Conservation (phyloP, 2,329 filamentous ascomycete species). For the Dactylellina haptotyla region DNA sequence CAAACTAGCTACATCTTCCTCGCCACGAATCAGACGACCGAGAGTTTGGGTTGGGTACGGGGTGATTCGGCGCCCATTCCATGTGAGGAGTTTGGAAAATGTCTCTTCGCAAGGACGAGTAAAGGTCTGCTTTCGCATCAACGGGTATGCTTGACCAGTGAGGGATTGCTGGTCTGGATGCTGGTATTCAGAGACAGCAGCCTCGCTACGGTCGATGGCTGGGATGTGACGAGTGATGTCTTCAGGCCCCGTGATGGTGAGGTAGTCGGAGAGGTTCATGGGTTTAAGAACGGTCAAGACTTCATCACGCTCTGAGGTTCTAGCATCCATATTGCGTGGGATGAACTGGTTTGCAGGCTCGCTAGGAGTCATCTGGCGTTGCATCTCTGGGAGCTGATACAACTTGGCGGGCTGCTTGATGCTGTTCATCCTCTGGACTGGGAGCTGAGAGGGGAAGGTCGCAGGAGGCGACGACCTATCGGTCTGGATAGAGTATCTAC, state of each 20-base stretch:
- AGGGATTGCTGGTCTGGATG: conserved; percentile 47
- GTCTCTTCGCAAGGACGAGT: conserved; percentile 47
- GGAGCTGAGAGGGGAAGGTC: conserved; percentile 42
- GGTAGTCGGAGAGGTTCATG: conserved; percentile 51
- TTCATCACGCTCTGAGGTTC: conserved; percentile 33
- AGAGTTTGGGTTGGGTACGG: conserved; percentile 48
- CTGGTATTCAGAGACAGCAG: conserved; percentile 51
- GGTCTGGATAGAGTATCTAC: conserved; percentile 48
- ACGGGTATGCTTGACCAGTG: conserved; percentile 35
- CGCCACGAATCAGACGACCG: conserved; percentile 46
- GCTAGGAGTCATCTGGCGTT: conserved; percentile 24
- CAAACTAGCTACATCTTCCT: conserved; percentile 46
- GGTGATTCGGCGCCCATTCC: conserved; percentile 51
- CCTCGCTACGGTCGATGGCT: conserved; percentile 43
- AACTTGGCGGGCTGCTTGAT: conserved; percentile 40
- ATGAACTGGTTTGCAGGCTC: conserved; percentile 49
- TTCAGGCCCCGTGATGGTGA: conserved; percentile 51
- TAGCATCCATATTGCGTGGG: conserved; percentile 43
- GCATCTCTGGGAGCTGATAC: conserved; percentile 46
- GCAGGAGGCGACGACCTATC: conserved; percentile 42
- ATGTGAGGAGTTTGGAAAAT: conserved; percentile 40
- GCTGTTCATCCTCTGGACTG: conserved; percentile 48
- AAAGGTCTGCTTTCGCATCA: conserved; percentile 52
- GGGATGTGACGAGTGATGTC: conserved; percentile 54
- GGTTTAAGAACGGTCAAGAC: conserved; percentile 42